Base-by-base conservation (phyloP, 2,329 filamentous ascomycete genomes). In the Golovinomyces cichoracearum region DNA sequence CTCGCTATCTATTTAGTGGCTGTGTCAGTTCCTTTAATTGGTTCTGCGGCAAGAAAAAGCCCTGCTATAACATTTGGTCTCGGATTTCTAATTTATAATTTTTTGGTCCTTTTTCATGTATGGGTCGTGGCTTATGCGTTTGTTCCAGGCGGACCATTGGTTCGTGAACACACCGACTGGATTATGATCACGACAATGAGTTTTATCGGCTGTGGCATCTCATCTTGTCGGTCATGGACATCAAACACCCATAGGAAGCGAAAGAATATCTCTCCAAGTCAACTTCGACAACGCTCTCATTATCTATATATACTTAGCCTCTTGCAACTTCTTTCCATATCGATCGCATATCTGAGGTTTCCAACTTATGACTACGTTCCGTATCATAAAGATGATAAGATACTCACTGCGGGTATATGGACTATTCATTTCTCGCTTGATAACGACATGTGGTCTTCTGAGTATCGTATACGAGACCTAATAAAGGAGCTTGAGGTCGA, bases 91-190 rank as follows among this genome's bases (percentile, higher is more conserved):
- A 63, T 93, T 45, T 98, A 95, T 68, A 93, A 95, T 63, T 71
- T 95, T 57, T 66, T 95, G 66, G 79, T 94, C 4, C 73, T 98
- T n/a, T 93, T 93, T 68, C 88, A 95, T 60, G 85, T 94, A 49
- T 98, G 90, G 90, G 82, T 94, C 31, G 90, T 98, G 10, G 90
- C 90, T 1, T 98, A 98, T 58, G 90, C 90, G 12, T 98, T 98
- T 57, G 90, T 98, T 2, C 90, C 90, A 1, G 90, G 90, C 47
- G 90, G 90, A 1, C 84, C 84, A 2, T 71, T 93, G 0, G 82
- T 98, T 40, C 79, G 90, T 41, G 90, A 98, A 63, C 86, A 79
- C 60, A 98, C 86, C 1, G 88, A 95, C 61, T 94, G 86, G 82
- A 72, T 98, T 58, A 93, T 95, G 84, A 72, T 75, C 5, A 74